Conservation (phyloP, 768 basidiomycete genomes). For the Kwoniella sp. region DNA sequence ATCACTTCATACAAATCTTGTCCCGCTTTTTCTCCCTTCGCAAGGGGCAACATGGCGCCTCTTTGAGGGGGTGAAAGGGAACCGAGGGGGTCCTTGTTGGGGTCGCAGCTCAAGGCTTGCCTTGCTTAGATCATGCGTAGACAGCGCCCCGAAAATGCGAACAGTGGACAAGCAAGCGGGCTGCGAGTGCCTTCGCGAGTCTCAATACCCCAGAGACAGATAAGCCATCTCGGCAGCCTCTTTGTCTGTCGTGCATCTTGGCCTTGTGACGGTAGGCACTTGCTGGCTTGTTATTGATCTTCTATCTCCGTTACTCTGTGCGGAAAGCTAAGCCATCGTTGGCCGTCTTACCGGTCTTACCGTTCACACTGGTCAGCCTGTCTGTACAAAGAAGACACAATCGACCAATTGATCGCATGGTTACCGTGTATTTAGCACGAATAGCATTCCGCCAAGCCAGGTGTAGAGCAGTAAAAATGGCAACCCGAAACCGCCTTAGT, state of each 20-base stretch:
- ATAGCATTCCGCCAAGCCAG: neutral
- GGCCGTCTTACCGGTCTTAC: neutral
- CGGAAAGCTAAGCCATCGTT: neutral
- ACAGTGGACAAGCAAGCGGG: too few relatives aligned
- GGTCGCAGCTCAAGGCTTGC: neutral
- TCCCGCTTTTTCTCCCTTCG: neutral
- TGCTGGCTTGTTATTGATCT: neutral
- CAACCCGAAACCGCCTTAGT: neutral
- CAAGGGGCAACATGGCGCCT: slow-evolving; percentile 1
- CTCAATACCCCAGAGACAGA: too few relatives aligned
- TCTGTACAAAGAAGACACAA: neutral
- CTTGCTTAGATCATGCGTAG: too few relatives aligned
- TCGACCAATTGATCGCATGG: neutral
- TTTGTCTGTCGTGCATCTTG: too few relatives aligned
- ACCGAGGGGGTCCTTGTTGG: neutral
- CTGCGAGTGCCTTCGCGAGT: neutral
- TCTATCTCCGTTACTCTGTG: neutral
- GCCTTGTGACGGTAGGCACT: neutral
- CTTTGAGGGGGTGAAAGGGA: neutral
- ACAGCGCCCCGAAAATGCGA: too few relatives aligned
- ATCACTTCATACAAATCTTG: neutral
- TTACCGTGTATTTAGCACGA: neutral
- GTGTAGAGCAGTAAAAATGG: neutral
- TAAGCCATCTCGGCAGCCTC: neutral
- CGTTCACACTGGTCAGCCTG: neutral